Conservation (phyloP, 352 stramenopile genomes). For the Phytophthora chlamydospora region DNA sequence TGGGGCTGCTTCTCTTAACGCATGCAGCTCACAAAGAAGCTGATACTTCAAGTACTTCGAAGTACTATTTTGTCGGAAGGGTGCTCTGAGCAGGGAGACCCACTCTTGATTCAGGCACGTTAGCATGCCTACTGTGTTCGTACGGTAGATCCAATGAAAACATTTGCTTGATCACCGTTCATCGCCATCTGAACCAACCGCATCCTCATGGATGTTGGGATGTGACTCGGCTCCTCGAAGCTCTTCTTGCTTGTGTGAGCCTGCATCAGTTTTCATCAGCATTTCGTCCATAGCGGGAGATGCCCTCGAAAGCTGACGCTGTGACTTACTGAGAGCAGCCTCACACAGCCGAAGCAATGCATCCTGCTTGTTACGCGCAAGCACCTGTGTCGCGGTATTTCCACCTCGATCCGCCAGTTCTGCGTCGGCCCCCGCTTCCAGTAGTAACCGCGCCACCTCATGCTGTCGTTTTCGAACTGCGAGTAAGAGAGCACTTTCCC, state of each 20-base stretch:
- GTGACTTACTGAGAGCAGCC: slow-evolving; percentile 22
- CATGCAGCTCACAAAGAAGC: no score
- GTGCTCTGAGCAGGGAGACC: no score
- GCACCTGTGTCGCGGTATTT: slow-evolving; percentile 54
- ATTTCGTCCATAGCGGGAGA: slow-evolving; percentile 23
- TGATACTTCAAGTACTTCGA: no score
- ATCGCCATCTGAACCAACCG: slow-evolving; percentile 3
- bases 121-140: no score
- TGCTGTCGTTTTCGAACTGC: slow-evolving; percentile 63
- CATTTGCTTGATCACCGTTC: slow-evolving; percentile 5
- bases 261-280: background rate
- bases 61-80: no score
- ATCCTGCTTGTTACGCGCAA: slow-evolving; percentile 58
- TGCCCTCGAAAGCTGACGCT: slow-evolving; percentile 10
- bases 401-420: slow-evolving; percentile 52
- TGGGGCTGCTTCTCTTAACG: no score
- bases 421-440: slow-evolving; percentile 51
- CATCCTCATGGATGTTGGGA: background rate
- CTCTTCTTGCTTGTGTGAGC: slow-evolving; percentile 31
- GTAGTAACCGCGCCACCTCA: slow-evolving; percentile 46
- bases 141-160: no score
- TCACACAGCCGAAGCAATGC: slow-evolving; percentile 54
- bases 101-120: no score
- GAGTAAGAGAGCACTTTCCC: slow-evolving; percentile 69
- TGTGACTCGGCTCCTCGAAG: slow-evolving; percentile 28